Conservation (phyloP, 805 yeast species). For the Metschnikowia chrysomelidarum region DNA sequence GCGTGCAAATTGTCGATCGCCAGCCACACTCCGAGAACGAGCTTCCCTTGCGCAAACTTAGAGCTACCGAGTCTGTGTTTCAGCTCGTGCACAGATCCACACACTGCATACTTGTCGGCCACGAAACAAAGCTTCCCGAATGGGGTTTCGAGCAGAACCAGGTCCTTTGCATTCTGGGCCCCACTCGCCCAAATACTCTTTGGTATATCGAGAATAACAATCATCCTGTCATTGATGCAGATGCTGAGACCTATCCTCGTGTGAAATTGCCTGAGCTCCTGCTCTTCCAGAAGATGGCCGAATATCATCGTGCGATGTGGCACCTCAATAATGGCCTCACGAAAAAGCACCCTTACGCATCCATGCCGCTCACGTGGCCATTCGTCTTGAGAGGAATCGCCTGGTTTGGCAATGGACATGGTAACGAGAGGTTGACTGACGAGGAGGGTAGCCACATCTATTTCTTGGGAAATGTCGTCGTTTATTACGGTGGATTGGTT, state of each 20-base stretch:
- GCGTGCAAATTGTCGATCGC: constrained; percentile 45
- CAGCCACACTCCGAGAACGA: constrained; percentile 34
- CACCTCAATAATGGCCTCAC: constrained; percentile 45
- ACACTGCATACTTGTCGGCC: constrained; percentile 72
- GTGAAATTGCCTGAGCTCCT: constrained; percentile 30
- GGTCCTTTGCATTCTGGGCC: constrained; percentile 78
- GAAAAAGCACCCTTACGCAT: constrained; percentile 48
- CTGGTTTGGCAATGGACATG: constrained; percentile 46
- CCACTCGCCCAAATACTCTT: constrained; percentile 61
- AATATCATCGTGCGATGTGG: constrained; percentile 58
- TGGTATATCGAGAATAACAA: constrained; percentile 72
- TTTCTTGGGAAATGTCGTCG: constrained; percentile 60
- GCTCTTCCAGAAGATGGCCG: constrained; percentile 51
- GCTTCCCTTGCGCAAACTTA: constrained; percentile 35
- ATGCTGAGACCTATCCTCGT: constrained; percentile 20
- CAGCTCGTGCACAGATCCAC: constrained; percentile 65
- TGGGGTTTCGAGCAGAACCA: constrained; percentile 89
- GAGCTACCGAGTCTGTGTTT: constrained; percentile 67
- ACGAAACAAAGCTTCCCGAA: constrained; percentile 67
- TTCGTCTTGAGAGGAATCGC: constrained; percentile 55
- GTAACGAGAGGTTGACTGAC: constrained; percentile 23
- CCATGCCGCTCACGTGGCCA: constrained; percentile 55
- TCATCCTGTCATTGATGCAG: constrained; percentile 46
- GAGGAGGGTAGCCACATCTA: constrained; percentile 44
- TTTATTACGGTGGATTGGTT: constrained; percentile 48